phyloP scores from a whole-genome alignment of 83 land plant genomes.

The Thuja plicata region DNA sequence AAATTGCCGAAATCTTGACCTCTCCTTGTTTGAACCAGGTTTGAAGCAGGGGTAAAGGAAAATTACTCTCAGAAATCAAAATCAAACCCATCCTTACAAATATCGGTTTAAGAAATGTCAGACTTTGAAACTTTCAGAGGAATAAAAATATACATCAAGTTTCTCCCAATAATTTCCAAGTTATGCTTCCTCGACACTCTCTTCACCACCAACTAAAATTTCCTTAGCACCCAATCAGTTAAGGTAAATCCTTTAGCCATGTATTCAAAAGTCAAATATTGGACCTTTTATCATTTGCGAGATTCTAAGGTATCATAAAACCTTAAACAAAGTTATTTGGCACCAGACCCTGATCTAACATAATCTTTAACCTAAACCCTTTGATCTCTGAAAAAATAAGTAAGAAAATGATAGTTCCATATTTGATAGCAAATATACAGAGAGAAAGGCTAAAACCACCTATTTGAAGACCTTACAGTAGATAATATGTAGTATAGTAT shows the following conservation, averaged over 20 bases:
- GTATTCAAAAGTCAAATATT: too few species aligned
- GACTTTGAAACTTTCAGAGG: background rate
- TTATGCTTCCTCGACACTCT: background rate
- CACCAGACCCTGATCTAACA: background rate
- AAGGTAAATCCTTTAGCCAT: too few species aligned
- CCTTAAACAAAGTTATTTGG: background rate
- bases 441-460: background rate
- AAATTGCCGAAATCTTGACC: background rate
- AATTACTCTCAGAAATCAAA: background rate
- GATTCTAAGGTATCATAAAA: background rate
- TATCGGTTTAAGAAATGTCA: background rate
- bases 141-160: background rate
- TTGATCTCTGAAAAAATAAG: background rate
- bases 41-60: background rate
- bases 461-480: background rate
- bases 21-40: background rate
- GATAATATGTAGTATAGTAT: background rate
- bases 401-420: background rate
- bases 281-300: background rate
- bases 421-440: background rate
- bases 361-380: background rate
- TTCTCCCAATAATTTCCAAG: background rate
- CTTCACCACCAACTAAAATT: background rate
- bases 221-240: background rate
- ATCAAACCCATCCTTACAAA: background rate